Base-by-base conservation (phyloP, 75 land plant species). In the Ceratopteris richardii region DNA sequence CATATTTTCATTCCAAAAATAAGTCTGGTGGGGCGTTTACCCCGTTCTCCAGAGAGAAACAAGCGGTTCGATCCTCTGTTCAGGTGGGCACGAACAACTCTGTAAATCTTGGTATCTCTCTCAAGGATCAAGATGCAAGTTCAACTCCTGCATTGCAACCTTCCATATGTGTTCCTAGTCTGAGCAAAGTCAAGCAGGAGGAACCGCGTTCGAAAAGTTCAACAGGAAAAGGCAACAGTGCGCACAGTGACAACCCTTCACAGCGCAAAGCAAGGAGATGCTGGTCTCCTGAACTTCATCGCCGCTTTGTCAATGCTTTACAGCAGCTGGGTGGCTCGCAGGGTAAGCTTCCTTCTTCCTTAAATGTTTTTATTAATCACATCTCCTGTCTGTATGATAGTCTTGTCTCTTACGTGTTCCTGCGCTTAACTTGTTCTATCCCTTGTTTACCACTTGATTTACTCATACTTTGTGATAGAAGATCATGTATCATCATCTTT, bases 261-360 rank as follows among this genome's bases (percentile, higher is more conserved):
- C 86, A 80, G n/a, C 62, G 98, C 56, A 93, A 93, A 29, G 78
- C 85, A 20, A 77, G 98, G 52, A 54, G 99, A 64, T 86, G 96
- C 50, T 95, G 99, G 99, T 95, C 99, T 18, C 96, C 92, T 24
- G 99, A 95, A 57, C 72, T 95, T 65, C 99, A 95, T 56, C 72
- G 88, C 46, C 75, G 97, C 25, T 95, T 95, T 63, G 80, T 95
- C 22, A 69, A 54, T 75, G 99, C 96, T 36, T 84, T 95, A 48
- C 97, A 95, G 47, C 89, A 84, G 74, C 87, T 95, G 25, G 99
- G 99, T 51, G 99, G 99, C 36, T 73, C 99, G 23, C 88, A 95
- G 73, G 96, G 99, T 90, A 60, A 50, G 66, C n/a, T n/a, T n/a
- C n/a, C n/a, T n/a, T n/a, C n/a, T n/a, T n/a, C n/a, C n/a, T n/a